Evolutionary conservation across 2,329 filamentous ascomycete genomes (phyloP).

Genomic region (Penicillium crustosum): DNA sequence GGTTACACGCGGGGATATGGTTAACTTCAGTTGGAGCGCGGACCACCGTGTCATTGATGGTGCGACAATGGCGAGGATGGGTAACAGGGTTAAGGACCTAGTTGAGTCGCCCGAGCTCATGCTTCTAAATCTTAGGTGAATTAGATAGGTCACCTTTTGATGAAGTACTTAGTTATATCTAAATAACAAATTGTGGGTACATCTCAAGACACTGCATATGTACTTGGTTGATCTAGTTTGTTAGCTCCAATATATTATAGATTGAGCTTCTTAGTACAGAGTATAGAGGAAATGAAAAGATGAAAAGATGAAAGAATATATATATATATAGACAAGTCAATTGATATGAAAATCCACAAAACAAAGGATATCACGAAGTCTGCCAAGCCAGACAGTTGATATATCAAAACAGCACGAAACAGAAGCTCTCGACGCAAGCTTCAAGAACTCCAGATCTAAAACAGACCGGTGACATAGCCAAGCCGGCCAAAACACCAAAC

Average conservation of each 20-base stretch:
- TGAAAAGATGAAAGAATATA: background rate
- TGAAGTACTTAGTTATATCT: background rate
- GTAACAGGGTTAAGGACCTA: slow-evolving; percentile 72
- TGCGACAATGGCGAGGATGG: slow-evolving; percentile 88
- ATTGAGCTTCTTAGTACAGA: background rate
- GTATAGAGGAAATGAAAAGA: background rate
- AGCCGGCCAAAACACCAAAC: slow-evolving; percentile 8
- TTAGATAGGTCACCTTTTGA: background rate
- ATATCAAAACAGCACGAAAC: background rate
- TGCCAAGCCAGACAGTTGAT: background rate
- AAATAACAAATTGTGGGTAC: background rate
- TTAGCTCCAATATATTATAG: background rate
- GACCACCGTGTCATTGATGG: slow-evolving; percentile 94
- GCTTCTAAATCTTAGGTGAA: slow-evolving; percentile 75
- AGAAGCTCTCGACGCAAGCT: background rate
- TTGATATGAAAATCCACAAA: background rate
- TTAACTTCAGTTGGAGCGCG: slow-evolving; percentile 94
- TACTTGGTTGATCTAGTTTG: background rate
- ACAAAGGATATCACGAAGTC: background rate
- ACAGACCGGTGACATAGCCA: slow-evolving; percentile 2
- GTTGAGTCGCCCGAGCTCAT: slow-evolving; percentile 85
- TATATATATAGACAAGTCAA: background rate
- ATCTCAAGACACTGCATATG: background rate
- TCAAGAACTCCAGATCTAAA: slow-evolving; percentile 10
- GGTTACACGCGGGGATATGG: slow-evolving; percentile 74